Conservation (phyloP, 441 rosid genomes). For the Gossypium davidsonii region DNA sequence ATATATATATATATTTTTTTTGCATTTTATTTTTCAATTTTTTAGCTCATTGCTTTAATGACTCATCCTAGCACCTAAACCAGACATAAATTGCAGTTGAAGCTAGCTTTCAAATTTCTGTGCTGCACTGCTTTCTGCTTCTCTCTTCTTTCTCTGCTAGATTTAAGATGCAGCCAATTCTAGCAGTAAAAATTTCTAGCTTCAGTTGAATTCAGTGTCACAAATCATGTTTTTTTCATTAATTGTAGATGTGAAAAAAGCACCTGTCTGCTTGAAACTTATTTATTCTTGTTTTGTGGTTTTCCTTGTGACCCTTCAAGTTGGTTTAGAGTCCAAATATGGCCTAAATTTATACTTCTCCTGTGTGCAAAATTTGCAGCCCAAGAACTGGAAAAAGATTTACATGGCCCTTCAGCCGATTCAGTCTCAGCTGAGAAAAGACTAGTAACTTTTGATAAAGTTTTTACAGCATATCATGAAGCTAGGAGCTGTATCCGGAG, state of each 20-base stretch:
- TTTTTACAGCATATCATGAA: constrained; percentile 84
- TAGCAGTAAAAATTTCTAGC: not conserved
- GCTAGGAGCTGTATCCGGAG: constrained; percentile 87
- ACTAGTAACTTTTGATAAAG: constrained; percentile 69
- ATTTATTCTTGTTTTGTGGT: not conserved
- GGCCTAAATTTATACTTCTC: constrained; percentile 17
- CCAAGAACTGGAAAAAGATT: constrained; percentile 94
- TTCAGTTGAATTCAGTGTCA: not conserved
- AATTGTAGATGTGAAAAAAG: constrained; percentile 6
- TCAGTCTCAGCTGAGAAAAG: constrained; percentile 75
- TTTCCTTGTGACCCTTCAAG: not conserved
- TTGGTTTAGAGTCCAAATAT: not conserved
- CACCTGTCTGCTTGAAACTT: not conserved
- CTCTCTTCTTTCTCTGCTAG: not conserved
- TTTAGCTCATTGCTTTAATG: not conserved
- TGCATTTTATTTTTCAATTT: not conserved
- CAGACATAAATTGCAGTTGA: not conserved
- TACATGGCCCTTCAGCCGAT: constrained; percentile 66
- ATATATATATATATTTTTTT: too few relatives aligned
- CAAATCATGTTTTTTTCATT: not conserved
- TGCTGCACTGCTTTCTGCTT: not conserved
- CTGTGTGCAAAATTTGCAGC: constrained; percentile 47
- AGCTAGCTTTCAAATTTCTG: not conserved
- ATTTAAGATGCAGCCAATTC: not conserved
- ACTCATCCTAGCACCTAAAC: not conserved